Conservation (phyloP, 2,329 filamentous ascomycete genomes). For the Fusarium sp. region DNA sequence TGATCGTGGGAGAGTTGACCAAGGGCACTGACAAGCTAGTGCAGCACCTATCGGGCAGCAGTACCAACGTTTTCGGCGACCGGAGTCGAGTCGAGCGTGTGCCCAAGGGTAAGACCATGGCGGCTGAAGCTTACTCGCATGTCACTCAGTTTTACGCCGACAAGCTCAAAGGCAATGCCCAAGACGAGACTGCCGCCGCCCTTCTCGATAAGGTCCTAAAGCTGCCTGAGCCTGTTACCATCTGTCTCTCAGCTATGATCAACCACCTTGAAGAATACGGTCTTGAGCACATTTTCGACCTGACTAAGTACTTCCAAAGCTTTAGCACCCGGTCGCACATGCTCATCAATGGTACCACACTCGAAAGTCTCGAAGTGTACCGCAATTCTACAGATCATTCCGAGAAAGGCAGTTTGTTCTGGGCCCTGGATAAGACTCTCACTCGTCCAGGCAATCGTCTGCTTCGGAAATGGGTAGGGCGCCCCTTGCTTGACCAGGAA, state of each 20-base stretch:
- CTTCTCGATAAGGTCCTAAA: constrained; percentile 88
- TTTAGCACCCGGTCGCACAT: constrained; percentile 96
- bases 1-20: constrained; percentile 91
- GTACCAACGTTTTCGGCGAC: constrained; percentile 92
- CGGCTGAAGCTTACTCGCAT: constrained; percentile 86
- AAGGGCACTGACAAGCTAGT: constrained; percentile 93
- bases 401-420: constrained; percentile 90
- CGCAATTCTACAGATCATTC: constrained; percentile 91
- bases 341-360: constrained; percentile 93
- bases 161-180: constrained; percentile 75
- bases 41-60: constrained; percentile 88
- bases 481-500: constrained; percentile 82
- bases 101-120: constrained; percentile 81
- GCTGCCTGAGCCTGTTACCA: constrained; percentile 85
- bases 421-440: constrained; percentile 92
- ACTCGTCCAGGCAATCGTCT: constrained; percentile 91
- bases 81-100: constrained; percentile 86
- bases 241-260: constrained; percentile 97
- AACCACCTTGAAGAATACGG: constrained; percentile 91
- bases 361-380: constrained; percentile 95
- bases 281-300: constrained; percentile 92
- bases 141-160: constrained; percentile 93
- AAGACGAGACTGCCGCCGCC: constrained; percentile 68
- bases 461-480: constrained; percentile 93
- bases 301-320: constrained; percentile 97